A percentile compares a stretch with the other conserved stretches of the same genome.
These are phyloP conservation scores for Leccinellum luteum DNA, from an alignment of 768 basidiomycete species.

Conservation along the genomic window DNA sequence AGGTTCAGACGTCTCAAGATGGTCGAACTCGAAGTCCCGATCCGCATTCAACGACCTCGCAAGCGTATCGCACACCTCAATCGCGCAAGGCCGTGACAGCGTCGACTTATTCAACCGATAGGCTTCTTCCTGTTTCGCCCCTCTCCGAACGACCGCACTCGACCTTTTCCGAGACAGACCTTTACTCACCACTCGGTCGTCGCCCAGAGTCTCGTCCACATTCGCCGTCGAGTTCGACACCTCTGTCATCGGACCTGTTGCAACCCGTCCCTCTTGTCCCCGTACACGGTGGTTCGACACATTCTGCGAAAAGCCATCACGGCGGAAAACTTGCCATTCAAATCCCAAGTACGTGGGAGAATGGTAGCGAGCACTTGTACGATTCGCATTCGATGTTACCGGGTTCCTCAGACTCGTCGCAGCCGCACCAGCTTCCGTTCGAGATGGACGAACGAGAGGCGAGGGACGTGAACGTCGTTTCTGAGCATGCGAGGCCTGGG, in stretches of 20 bases:
- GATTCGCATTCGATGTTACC: background rate
- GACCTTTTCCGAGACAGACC: slow-evolving; percentile 13
- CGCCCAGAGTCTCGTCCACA: slow-evolving; percentile 8
- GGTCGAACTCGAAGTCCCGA: background rate
- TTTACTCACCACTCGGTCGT: slow-evolving; percentile 7
- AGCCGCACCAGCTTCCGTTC: slow-evolving; percentile 25
- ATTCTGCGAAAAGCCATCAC: background rate
- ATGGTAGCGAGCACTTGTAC: background rate
- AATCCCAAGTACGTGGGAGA: background rate
- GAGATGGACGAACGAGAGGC: slow-evolving; percentile 58
- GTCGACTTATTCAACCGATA: slow-evolving; percentile 21
- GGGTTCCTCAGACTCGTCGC: background rate
- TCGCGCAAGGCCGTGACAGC: background rate
- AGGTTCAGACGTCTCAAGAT: background rate
- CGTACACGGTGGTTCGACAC: background rate
- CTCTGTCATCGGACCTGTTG: background rate
- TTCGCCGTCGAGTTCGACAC: background rate
- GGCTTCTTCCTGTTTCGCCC: slow-evolving; percentile 18
- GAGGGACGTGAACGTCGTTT: slow-evolving; percentile 53
- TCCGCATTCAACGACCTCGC: background rate
- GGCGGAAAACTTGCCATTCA: slow-evolving; percentile 5
- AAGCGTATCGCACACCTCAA: background rate
- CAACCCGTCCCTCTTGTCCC: slow-evolving; percentile 7
- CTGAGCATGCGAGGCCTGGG: slow-evolving; percentile 64
- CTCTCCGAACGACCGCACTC: slow-evolving; percentile 16